Evolutionary conservation across 306 rosid genomes (phyloP).

Genomic region (Cucurbita argyrosperma): DNA sequence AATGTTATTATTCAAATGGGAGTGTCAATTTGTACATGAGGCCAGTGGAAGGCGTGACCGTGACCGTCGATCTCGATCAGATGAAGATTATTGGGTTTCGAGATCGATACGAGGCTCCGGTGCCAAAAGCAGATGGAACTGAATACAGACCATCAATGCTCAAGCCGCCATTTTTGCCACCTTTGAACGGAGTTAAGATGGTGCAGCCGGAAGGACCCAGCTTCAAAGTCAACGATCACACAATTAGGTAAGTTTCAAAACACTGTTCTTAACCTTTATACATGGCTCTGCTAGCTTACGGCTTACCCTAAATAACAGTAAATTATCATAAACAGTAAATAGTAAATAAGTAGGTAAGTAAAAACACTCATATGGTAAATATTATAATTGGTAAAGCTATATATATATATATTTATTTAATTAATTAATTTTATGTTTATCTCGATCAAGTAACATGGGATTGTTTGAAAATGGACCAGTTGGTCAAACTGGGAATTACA

Average conservation of each 20-base stretch:
- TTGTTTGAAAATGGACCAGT: slow-evolving; percentile 8
- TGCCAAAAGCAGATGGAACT: slow-evolving; percentile 21
- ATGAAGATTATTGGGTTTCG: slow-evolving; percentile 16
- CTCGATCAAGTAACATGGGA: too few relatives aligned
- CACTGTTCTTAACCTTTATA: too few relatives aligned
- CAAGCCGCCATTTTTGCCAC: slow-evolving; percentile 19
- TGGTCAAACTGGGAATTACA: slow-evolving; percentile 49
- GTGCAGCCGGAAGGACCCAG: slow-evolving; percentile 4
- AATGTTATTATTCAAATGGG: slow-evolving; percentile 13
- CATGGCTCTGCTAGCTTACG: too few relatives aligned
- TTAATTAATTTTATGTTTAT: too few relatives aligned
- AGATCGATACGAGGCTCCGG: slow-evolving; percentile 12
- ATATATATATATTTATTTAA: too few relatives aligned
- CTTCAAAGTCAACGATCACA: slow-evolving; percentile 11
- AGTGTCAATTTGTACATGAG: slow-evolving; percentile 20
- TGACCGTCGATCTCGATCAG: slow-evolving; percentile 23
- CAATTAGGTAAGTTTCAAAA: neutral
- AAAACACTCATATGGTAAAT: too few relatives aligned
- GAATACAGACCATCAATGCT: slow-evolving; percentile 14
- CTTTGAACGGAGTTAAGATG: neutral
- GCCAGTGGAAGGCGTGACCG: slow-evolving; percentile 25
- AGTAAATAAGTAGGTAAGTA: too few relatives aligned
- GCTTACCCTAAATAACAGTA: too few relatives aligned
- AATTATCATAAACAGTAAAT: too few relatives aligned
- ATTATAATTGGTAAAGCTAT: too few relatives aligned